A percentile compares a stretch with the other conserved stretches of the same genome.
Conservation (phyloP, 2,329 filamentous ascomycete genomes). For the Colletotrichum destructivum region DNA sequence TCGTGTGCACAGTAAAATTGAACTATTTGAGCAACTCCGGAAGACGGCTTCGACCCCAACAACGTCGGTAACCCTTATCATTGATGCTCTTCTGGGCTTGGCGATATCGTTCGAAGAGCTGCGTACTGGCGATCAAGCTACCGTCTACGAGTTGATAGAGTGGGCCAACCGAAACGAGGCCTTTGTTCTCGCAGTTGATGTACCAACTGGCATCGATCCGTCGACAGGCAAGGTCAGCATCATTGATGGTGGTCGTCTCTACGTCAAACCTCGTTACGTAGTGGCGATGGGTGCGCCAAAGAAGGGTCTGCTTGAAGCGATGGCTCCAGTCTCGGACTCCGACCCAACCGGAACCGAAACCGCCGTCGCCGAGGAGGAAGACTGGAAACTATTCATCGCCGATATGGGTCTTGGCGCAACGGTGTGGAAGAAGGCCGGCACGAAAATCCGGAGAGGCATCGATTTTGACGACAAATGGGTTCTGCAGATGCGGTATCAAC, state of each 20-base stretch:
- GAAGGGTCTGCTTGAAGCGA: slow-evolving; percentile 83
- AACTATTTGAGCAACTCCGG: slow-evolving; percentile 73
- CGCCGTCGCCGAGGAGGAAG: slow-evolving; percentile 62
- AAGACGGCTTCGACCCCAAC: slow-evolving; percentile 54
- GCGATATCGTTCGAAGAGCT: slow-evolving; percentile 92
- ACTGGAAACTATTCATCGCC: slow-evolving; percentile 86
- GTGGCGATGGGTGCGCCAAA: slow-evolving; percentile 91
- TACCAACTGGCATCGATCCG: slow-evolving; percentile 90
- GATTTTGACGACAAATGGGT: slow-evolving; percentile 93
- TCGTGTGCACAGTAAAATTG: slow-evolving; percentile 74
- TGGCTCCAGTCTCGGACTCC: slow-evolving; percentile 71
- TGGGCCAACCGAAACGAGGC: slow-evolving; percentile 94
- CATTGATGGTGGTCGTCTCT: slow-evolving; percentile 83
- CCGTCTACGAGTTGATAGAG: slow-evolving; percentile 90
- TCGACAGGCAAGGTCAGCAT: slow-evolving; percentile 77
- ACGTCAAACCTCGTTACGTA: slow-evolving; percentile 85
- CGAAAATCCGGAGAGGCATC: slow-evolving; percentile 84
- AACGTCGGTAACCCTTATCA: slow-evolving; percentile 80
- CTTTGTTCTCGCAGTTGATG: slow-evolving; percentile 88
- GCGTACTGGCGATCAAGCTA: slow-evolving; percentile 84
- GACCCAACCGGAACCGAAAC: slow-evolving; percentile 40
- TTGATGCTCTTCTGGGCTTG: slow-evolving; percentile 90
- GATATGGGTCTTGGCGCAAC: slow-evolving; percentile 89
- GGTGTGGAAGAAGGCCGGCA: slow-evolving; percentile 88
- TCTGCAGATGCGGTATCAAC: slow-evolving; percentile 74